These are phyloP conservation scores for Hypoxylon sp. DNA, from an alignment of 2,329 filamentous ascomycete species.

Conservation along the genomic window DNA sequence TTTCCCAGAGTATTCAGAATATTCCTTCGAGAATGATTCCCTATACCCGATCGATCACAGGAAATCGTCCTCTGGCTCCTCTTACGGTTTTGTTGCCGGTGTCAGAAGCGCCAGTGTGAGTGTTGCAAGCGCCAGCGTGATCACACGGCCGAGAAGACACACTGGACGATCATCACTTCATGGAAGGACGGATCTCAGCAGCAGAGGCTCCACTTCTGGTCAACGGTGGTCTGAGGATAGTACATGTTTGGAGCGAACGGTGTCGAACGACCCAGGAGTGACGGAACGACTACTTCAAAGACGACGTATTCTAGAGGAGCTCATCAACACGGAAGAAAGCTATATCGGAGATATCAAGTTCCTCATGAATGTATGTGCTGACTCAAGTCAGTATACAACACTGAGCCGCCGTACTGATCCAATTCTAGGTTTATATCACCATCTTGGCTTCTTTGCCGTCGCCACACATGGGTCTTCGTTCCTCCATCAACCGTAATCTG, in stretches of 20 bases:
- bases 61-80: conserved; percentile 77
- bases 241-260: conserved; percentile 67
- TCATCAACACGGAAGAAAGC: conserved; percentile 86
- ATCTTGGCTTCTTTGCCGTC: conserved; percentile 78
- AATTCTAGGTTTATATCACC: conserved; percentile 77
- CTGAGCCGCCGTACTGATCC: conserved; percentile 15
- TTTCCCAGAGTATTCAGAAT: conserved; percentile 54
- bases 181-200: conserved; percentile 72
- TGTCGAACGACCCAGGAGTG: conserved; percentile 73
- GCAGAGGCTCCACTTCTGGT: conserved; percentile 69
- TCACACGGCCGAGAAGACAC: conserved; percentile 69
- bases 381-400: not conserved
- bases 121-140: conserved; percentile 77
- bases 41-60: conserved; percentile 57
- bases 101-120: conserved; percentile 86
- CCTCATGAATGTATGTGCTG: conserved; percentile 78
- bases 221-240: conserved; percentile 76
- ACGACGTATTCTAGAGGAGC: conserved; percentile 83
- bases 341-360: conserved; percentile 91
- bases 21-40: conserved; percentile 46
- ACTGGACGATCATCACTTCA: conserved; percentile 64
- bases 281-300: conserved; percentile 79
- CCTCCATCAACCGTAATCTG: conserved; percentile 82
- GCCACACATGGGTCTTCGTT: conserved; percentile 72
- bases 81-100: conserved; percentile 82